Percentiles rank a stretch among this genome's conserved stretches.
Conservation (phyloP, 192 early-diverging fungal genomes). For the Helicostylum pulchrum region DNA sequence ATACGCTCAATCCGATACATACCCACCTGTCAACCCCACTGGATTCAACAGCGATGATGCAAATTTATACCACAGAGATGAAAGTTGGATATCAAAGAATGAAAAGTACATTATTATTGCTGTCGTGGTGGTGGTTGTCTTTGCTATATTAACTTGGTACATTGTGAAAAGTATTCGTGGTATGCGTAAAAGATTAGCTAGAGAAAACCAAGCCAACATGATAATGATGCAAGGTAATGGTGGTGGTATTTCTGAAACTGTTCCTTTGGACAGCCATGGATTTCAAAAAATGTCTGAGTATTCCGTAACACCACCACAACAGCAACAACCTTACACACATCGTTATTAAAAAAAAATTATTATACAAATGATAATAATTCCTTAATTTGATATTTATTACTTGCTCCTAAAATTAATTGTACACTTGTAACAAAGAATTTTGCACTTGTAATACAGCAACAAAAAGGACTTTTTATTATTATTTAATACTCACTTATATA, state of each 20-base stretch:
- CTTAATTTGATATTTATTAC: too few species aligned
- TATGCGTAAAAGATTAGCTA: conserved; percentile 22
- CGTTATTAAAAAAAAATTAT: conserved; percentile 8
- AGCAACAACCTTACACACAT: conserved; percentile 10
- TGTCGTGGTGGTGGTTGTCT: conserved; percentile 20
- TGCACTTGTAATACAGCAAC: too few species aligned
- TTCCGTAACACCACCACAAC: not conserved
- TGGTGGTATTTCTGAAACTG: conserved; percentile 11
- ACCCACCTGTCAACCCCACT: not conserved
- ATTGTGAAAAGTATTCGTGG: conserved; percentile 20
- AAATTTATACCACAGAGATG: not conserved
- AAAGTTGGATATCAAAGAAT: conserved; percentile 26
- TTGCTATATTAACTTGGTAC: conserved; percentile 22
- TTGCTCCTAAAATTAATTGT: too few species aligned
- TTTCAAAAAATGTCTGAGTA: conserved; percentile 16
- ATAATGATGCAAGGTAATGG: conserved; percentile 21
- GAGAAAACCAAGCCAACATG: conserved; percentile 22
- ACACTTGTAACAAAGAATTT: too few species aligned
- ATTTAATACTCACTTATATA: too few species aligned
- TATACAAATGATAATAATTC: too few species aligned
- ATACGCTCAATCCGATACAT: not conserved
- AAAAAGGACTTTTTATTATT: too few species aligned
- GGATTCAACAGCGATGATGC: conserved; percentile 6
- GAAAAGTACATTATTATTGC: conserved; percentile 27
- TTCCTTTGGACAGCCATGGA: conserved; percentile 14